Evolutionary conservation across 2,329 filamentous ascomycete species (phyloP).

Genomic region (Microdochium trichocladiopsis): DNA sequence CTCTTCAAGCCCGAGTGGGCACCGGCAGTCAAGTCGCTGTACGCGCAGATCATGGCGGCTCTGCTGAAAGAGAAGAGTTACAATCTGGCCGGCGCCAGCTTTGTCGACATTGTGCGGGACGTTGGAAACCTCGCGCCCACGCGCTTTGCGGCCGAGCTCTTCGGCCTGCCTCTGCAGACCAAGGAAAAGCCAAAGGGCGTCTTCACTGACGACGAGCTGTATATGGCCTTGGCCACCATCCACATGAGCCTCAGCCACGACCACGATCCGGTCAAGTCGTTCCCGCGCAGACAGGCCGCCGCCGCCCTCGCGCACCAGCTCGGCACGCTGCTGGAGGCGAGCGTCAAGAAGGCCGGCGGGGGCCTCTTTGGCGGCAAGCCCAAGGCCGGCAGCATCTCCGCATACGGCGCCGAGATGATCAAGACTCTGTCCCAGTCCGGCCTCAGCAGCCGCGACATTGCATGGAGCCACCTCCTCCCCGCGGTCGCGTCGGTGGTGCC

Average conservation of each 20-base stretch:
- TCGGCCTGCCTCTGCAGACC: slow-evolving; percentile 62
- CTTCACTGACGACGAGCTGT: slow-evolving; percentile 47
- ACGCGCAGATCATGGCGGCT: slow-evolving; percentile 51
- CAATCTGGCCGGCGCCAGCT: slow-evolving; percentile 49
- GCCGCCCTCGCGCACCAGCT: slow-evolving; percentile 51
- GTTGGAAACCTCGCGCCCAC: slow-evolving; percentile 62
- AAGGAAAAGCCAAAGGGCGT: slow-evolving; percentile 50
- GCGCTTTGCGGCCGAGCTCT: slow-evolving; percentile 54
- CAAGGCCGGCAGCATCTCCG: slow-evolving; percentile 48
- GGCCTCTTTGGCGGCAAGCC: slow-evolving; percentile 45
- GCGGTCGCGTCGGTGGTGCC: slow-evolving; percentile 61
- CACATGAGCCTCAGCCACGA: slow-evolving; percentile 61
- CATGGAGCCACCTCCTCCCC: slow-evolving; percentile 64
- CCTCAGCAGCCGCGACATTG: slow-evolving; percentile 56
- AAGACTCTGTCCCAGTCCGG: slow-evolving; percentile 58
- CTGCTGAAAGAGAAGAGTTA: slow-evolving; percentile 61
- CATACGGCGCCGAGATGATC: slow-evolving; percentile 60
- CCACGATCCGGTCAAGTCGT: slow-evolving; percentile 59
- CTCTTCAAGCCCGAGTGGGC: slow-evolving; percentile 58
- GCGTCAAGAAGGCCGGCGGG: slow-evolving; percentile 59
- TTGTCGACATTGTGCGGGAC: slow-evolving; percentile 66
- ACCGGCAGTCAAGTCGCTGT: slow-evolving; percentile 58
- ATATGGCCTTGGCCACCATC: slow-evolving; percentile 57
- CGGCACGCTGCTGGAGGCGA: slow-evolving; percentile 53
- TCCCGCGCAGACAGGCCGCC: slow-evolving; percentile 52